Base-by-base conservation (phyloP, 805 yeast genomes). In the Henningerozyma blattae region DNA sequence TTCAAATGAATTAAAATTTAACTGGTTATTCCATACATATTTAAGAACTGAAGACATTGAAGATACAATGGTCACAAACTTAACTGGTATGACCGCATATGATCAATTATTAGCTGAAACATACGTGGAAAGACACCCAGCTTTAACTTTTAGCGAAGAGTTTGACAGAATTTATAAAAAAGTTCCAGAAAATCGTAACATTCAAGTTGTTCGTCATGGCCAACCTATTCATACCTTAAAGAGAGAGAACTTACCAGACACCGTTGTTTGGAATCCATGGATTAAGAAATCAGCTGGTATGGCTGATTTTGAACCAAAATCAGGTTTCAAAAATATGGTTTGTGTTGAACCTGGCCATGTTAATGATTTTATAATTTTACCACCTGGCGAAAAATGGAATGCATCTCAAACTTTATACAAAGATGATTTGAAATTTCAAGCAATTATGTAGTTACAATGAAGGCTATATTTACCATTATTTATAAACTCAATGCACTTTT, bases 181-280 rank as follows among this genome's bases (percentile, higher is more conserved):
- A 14, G 74, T 84, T 25, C 62, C 69, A 17, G 58, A 61, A 16
- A 62, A 59, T 4, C 77, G 76, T 48, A 41, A 67, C 5, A 61
- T 83, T 27, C 85, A 79, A 50, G 76, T 87, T 34, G 74, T 78
- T 31, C 77, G 73, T 38, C 67, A 69, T 36, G 91, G 89, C 30
- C 68, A 73, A 42, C 87, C 84, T 6, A 55, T 75, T 32, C 79
- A 78, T 53, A 75, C 81, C 28, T 57, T 89, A 24, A 64, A 70
- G 34, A 68, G 94, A 50, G 61, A 60, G 13, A 77, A 77, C 46
- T 62, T 83, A 28, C 68, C 65, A 22, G 81, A 75, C 43, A 61
- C 70, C 24, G 97, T 91, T 32, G 96, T 91, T 35, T 91, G 98
- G 98, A 91, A 91, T 58, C 98, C 98, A 25, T 91, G 97, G 98